Conservation (phyloP, 805 yeast species). For the Candida khao-thaluensis region DNA sequence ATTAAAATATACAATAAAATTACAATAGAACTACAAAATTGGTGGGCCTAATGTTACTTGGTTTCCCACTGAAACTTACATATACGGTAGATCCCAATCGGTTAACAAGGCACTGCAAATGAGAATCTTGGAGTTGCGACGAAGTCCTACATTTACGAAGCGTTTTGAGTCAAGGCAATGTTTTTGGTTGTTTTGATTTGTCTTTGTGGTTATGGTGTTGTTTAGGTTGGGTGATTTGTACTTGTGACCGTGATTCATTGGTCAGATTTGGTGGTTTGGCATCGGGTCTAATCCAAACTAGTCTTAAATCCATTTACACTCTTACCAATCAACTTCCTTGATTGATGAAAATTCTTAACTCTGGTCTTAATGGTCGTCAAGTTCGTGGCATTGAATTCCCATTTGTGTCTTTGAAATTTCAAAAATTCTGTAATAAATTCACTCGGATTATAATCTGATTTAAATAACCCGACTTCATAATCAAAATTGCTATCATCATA, state of each 20-base stretch:
- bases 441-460: slow-evolving; percentile 13
- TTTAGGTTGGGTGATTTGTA: too few species aligned
- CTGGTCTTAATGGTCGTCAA: slow-evolving; percentile 11
- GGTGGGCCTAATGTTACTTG: background rate
- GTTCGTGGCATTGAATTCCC: slow-evolving; percentile 14
- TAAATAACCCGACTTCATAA: slow-evolving; percentile 13
- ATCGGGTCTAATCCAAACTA: too few species aligned
- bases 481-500: slow-evolving; percentile 8
- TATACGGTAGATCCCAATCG: too few species aligned
- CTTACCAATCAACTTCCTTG: slow-evolving; percentile 11
- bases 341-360: slow-evolving; percentile 11
- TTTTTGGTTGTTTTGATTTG: too few species aligned
- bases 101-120: too few species aligned
- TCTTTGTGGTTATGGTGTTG: too few species aligned
- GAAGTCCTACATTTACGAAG: too few species aligned
- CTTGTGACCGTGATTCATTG: too few species aligned
- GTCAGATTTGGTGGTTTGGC: too few species aligned
- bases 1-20: slow-evolving; percentile 3
- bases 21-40: slow-evolving; percentile 1
- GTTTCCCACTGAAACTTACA: too few species aligned
- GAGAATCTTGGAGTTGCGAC: too few species aligned
- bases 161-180: too few species aligned
- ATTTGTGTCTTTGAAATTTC: slow-evolving; percentile 14
- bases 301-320: slow-evolving; percentile 9
- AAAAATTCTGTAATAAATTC: slow-evolving; percentile 13